phyloP scores from a whole-genome alignment of 495 filamentous ascomycete genomes.

The Neurospora sp. region DNA sequence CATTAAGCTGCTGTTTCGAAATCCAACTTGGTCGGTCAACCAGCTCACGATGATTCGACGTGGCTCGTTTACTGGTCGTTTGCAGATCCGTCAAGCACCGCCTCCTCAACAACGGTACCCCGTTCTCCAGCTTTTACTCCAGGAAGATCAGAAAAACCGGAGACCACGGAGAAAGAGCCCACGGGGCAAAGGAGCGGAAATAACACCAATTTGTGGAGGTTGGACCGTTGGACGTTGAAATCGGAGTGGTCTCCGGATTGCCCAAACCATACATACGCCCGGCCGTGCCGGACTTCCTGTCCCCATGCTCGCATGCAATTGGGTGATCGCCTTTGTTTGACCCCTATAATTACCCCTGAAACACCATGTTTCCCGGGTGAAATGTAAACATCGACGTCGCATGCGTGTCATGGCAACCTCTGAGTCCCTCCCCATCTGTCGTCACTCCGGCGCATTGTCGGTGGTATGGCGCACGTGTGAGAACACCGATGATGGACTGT shows the following conservation, averaged over 20 bases:
- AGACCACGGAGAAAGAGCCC: neutral
- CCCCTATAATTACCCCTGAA: neutral
- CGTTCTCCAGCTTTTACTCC: neutral
- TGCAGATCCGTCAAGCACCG: neutral
- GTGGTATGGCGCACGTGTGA: neutral
- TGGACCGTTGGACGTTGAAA: neutral
- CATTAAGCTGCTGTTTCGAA: neutral
- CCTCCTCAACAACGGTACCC: neutral
- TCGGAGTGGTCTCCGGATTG: neutral
- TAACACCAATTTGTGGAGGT: neutral
- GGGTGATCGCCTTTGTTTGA: neutral
- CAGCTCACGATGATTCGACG: neutral
- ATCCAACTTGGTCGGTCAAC: neutral
- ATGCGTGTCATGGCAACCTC: neutral
- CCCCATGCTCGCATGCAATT: neutral
- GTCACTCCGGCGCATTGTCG: neutral
- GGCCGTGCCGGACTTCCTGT: neutral
- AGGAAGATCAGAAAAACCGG: neutral
- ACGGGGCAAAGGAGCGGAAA: neutral
- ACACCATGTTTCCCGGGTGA: neutral
- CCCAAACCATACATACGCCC: neutral
- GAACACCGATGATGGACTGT: neutral
- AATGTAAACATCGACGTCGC: neutral
- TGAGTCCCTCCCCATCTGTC: neutral
- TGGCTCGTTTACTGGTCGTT: neutral